Conservation (phyloP, 768 basidiomycete species). For the Amylocystis lapponica region DNA sequence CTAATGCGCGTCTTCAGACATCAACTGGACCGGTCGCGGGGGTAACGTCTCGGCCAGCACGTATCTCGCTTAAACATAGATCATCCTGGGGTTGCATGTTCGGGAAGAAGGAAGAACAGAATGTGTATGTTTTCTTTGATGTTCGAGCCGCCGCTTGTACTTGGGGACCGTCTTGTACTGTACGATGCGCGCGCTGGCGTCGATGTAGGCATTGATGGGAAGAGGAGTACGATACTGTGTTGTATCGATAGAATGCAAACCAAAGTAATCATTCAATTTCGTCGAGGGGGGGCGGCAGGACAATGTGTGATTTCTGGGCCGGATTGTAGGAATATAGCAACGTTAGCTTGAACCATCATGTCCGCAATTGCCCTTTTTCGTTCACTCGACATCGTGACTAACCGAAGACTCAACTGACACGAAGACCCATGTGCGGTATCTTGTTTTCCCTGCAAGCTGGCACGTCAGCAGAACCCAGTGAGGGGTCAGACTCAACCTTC, state of each 20-base stretch:
- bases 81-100: not conserved
- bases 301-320: no score
- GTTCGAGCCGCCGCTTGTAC: no score
- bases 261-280: not conserved
- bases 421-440: constrained; percentile 62
- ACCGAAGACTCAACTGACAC: no score
- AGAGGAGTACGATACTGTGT: constrained; percentile 2
- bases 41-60: constrained; percentile 89
- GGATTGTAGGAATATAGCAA: no score
- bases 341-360: no score
- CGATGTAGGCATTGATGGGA: no score
- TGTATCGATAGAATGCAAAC: constrained; percentile 6
- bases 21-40: constrained; percentile 99
- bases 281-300: no score
- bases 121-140: not conserved
- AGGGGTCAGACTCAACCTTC: constrained; percentile 14
- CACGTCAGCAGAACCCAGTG: constrained; percentile 6
- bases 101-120: not conserved
- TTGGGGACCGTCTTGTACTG: no score
- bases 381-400: no score
- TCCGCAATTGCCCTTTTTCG: no score
- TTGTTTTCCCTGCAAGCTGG: constrained; percentile 38
- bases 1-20: constrained; percentile 45
- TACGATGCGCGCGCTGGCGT: no score
- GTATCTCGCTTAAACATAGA: constrained; percentile 55